Evolutionary conservation across 441 rosid species (phyloP).

Genomic region (Dalechampia spathulata): DNA sequence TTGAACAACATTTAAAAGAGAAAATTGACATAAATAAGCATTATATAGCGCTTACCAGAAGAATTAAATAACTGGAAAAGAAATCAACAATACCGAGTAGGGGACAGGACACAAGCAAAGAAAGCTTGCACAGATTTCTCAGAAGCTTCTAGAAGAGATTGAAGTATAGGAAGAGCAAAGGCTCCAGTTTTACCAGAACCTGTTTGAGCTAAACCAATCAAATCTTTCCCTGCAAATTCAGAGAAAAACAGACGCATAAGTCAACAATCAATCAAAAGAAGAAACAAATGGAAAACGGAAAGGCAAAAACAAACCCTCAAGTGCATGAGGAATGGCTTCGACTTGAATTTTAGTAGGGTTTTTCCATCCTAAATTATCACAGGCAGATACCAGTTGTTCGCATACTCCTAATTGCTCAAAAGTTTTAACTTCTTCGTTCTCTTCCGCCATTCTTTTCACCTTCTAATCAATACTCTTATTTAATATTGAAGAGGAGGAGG

Average conservation of each 20-base stretch:
- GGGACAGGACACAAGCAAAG: slow-evolving; percentile 89
- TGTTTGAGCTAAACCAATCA: slow-evolving; percentile 93
- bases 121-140: slow-evolving; percentile 60
- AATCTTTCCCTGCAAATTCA: slow-evolving; percentile 81
- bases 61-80: neutral
- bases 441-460: slow-evolving; percentile 23
- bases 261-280: neutral
- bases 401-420: slow-evolving; percentile 70
- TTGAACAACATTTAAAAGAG: slow-evolving; percentile 15
- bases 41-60: too few relatives aligned
- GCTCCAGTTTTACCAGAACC: slow-evolving; percentile 99
- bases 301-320: slow-evolving; percentile 43
- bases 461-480: too few relatives aligned
- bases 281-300: neutral
- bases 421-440: slow-evolving; percentile 51
- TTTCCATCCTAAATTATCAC: slow-evolving; percentile 70
- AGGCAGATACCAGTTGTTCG: slow-evolving; percentile 64
- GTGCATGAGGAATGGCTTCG: slow-evolving; percentile 80
- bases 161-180: slow-evolving; percentile 83
- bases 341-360: slow-evolving; percentile 74
- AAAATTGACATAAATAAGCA: neutral
- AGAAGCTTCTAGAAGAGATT: slow-evolving; percentile 64
- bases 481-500: too few relatives aligned
- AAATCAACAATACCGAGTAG: slow-evolving; percentile 43
- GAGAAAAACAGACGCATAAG: neutral